Evolutionary conservation across 257 asterid genomes (phyloP).

Genomic region (Ophiorrhiza pumila): DNA sequence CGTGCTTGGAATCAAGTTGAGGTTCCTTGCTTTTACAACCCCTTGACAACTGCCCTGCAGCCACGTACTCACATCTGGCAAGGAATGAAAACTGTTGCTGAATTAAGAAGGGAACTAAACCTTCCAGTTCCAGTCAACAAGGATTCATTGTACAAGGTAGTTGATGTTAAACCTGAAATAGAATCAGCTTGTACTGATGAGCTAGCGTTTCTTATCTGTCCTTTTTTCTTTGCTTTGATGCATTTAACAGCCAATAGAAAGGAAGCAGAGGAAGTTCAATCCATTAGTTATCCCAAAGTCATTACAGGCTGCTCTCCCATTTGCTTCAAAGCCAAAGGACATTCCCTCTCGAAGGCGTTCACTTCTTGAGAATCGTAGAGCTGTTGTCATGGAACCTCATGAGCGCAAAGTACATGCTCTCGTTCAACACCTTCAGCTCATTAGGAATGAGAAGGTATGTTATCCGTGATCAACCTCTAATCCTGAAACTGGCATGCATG

Average conservation of each 20-base stretch:
- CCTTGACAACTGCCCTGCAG: constrained; percentile 89
- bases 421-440: constrained; percentile 67
- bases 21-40: constrained; percentile 79
- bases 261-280: constrained; percentile 80
- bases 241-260: constrained; percentile 64
- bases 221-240: constrained; percentile 6
- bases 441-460: constrained; percentile 61
- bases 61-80: constrained; percentile 76
- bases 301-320: constrained; percentile 69
- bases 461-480: background rate
- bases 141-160: constrained; percentile 83
- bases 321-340: constrained; percentile 75
- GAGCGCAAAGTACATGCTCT: constrained; percentile 64
- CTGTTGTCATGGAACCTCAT: constrained; percentile 81
- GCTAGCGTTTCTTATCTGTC: constrained; percentile 13
- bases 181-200: constrained; percentile 1
- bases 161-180: background rate
- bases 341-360: constrained; percentile 42
- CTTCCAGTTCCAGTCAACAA: constrained; percentile 74
- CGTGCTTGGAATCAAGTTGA: constrained; percentile 99
- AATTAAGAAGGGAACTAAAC: constrained; percentile 70
- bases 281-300: constrained; percentile 76
- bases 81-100: constrained; percentile 93
- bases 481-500: background rate
- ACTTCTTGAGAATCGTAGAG: constrained; percentile 52